Base-by-base conservation (phyloP, 192 early-diverging fungal species). In the Polychytrium aggregatum region DNA sequence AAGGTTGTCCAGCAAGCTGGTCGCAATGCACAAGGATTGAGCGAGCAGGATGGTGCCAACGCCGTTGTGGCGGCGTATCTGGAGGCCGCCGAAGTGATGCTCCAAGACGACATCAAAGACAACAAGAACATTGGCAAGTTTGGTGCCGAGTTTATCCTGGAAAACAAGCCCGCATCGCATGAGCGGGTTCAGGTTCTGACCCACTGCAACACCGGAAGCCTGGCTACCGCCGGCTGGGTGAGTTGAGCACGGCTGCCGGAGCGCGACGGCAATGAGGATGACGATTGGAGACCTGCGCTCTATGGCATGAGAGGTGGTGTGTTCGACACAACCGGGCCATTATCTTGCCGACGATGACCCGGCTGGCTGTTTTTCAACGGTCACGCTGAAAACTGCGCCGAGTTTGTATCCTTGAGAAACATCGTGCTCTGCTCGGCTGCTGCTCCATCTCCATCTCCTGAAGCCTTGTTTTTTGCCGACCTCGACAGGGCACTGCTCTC, bases 131-230 rank as follows among this genome's bases (percentile, higher is more conserved):
- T 98, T 64, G 92, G 93, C 0, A 33, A 57, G 11, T 66, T 64
- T 53, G 96, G 96, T 8, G 85, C 85, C 4, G 76, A 85, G 47
- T 90, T 50, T 33, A 78, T 90, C 35, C 44, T 87, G 29, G 52
- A 69, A 1, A 57, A 73, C 41, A 30, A 26, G 16, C 35, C 14
- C 16, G 9, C 3, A n/a, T 3, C 35, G n/a, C 53, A 53, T 34
- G 39, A 38, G 17, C 44, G 57, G 20, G 37, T 68, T 11, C 65
- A 72, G 26, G 81, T 98, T 1, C 62, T 98, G 41, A 98, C 93
- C 0, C 96, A 98, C 70, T 97, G 93, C 70, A 98, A 98, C 62
- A 96, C 93, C 25, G 96, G 77, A 3, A 59, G 58, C 26, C 52
- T 79, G 45, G 74, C 77, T 2, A 78, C 74, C 24, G 74, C 74